Evolutionary conservation across 2,329 filamentous ascomycete genomes (phyloP).

Genomic region (Botrytis fabae): DNA sequence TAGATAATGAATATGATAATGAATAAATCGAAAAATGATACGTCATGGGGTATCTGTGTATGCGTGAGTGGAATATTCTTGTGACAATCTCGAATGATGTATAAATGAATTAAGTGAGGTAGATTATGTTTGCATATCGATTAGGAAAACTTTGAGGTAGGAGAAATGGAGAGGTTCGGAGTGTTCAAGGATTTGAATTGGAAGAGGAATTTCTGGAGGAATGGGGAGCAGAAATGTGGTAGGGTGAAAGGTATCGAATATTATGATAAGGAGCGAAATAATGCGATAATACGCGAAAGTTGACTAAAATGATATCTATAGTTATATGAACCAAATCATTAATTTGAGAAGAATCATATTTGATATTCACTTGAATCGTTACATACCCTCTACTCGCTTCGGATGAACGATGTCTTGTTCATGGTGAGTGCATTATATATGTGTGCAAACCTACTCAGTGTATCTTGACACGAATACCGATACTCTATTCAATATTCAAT

Average conservation of each 20-base stretch:
- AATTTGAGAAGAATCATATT: too few relatives aligned
- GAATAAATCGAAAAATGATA: background rate
- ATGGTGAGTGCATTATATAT: background rate
- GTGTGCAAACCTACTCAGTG: rapidly evolving
- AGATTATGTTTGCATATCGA: background rate
- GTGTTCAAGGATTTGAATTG: background rate
- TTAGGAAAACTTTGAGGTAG: background rate
- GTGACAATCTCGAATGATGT: background rate
- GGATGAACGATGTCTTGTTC: background rate
- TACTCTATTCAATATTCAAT: rapidly evolving
- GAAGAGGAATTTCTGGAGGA: background rate
- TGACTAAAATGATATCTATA: too few relatives aligned
- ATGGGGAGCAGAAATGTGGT: background rate
- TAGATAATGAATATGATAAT: background rate
- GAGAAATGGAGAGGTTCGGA: background rate
- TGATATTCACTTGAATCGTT: background rate
- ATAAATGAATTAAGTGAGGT: background rate
- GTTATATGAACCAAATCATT: too few relatives aligned
- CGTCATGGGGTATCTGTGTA: too few relatives aligned
- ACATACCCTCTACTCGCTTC: rapidly evolving
- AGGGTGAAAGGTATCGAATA: background rate
- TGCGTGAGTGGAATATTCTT: background rate
- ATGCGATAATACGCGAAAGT: background rate
- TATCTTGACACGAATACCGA: background rate
- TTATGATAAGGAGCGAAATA: background rate